Base-by-base conservation (phyloP, 2,329 filamentous ascomycete genomes). In the Sporothrix variecibatus region DNA sequence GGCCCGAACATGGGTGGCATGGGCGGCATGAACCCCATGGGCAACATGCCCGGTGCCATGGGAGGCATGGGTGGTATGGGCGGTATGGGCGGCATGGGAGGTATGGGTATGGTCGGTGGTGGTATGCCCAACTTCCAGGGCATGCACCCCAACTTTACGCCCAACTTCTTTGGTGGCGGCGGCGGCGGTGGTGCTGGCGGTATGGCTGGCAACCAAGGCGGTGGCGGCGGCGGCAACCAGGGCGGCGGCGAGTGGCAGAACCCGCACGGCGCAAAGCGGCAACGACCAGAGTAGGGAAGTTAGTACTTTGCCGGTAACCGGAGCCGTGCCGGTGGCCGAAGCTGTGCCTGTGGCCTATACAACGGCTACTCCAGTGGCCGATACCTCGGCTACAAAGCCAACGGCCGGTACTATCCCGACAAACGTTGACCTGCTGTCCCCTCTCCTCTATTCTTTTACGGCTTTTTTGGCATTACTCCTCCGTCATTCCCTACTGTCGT, bases 241-340 rank as follows among this genome's bases (percentile, higher is more conserved):
- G 83, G 82, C 67, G 83, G 83, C 73, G 83, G 90, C 74, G 91
- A 91, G 73, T 90, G 90, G 82, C 93, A 93, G 86, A 95, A 95
- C 79, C 93, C 93, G 6, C 93, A 95, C 78, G 93, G 93, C 40
- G 90, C 91, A 3, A 96, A 96, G 84, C 87, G 93, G 77, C 91
- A 92, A 77, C 88, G 93, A 76, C 92, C 93, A 75, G 93, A 77
- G 71, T 78, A 76, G 73, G 72, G 72, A 31, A 12, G 4, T 15
- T 23, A n/a, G 23, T 31, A 17, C 7, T 26, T 11, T 23, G 62
- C 23, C n/a, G 34, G 8, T 34, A 8, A 4, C 34, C 34, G 4
- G 8, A 8, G 8, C 34, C 34, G 34, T 8, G 8, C 8, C 34
- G 4, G 2, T 34, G 34, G 34, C 34, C 34, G 5, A 34, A 34